These are phyloP conservation scores for Laetiporus sulphureus DNA, from an alignment of 1,284 basidiomycete species.

Conservation along the genomic window DNA sequence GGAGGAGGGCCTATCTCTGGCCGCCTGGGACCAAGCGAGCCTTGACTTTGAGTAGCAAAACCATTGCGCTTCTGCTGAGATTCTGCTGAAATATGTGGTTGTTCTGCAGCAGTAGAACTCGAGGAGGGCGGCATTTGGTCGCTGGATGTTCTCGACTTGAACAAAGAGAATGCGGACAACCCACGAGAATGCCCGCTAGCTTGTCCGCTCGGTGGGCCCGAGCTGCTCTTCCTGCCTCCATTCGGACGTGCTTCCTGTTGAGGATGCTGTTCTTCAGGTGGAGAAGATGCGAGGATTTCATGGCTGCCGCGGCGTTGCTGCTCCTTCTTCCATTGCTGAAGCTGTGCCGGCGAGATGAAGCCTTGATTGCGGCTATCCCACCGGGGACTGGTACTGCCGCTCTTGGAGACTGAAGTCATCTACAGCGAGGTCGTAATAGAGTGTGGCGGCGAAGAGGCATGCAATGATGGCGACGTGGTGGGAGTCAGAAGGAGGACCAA, in stretches of 20 bases:
- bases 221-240: neutral
- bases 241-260: constrained; percentile 4
- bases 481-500: too few species aligned
- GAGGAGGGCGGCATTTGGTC: constrained; percentile 5
- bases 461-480: too few species aligned
- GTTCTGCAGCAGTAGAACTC: neutral
- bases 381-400: constrained; percentile 22
- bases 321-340: constrained; percentile 34
- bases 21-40: neutral
- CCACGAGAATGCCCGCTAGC: constrained; percentile 16
- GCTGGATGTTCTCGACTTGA: constrained; percentile 11
- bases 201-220: constrained; percentile 1
- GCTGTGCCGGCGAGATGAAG: constrained; percentile 42
- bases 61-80: constrained; percentile 7
- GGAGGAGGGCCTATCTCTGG: neutral
- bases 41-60: neutral
- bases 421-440: neutral
- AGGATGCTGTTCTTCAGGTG: constrained; percentile 7
- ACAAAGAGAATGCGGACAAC: constrained; percentile 18
- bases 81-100: constrained; percentile 3
- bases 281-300: constrained; percentile 13
- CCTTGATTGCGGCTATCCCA: constrained; percentile 44
- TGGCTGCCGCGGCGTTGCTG: constrained; percentile 13
- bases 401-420: constrained; percentile 17
- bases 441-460: constrained; percentile 1